Percentiles rank a stretch among this genome's conserved stretches.
Conservation (phyloP, 176 grass and related monocot species). For the barley (Hordeum vulgare) region MorexV3_pseudomolecules_assembly NC_058524.1:95384300-95384799, state of each 20-base stretch:
- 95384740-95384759: background rate
- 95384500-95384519: background rate
- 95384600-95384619: background rate
- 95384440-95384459: conserved; percentile 15
- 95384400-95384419: background rate
- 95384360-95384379: background rate
- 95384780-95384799: too few species aligned
- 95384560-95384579: background rate
- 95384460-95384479: background rate
- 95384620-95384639: background rate
- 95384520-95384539: conserved; percentile 9
- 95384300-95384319: background rate
- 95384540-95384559: background rate
- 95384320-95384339: background rate
- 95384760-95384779: too few species aligned
- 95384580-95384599: background rate
- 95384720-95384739: background rate
- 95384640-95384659: background rate
- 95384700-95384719: background rate
- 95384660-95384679: background rate
- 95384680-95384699: background rate
- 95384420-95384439: background rate
- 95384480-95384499: background rate
- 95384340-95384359: background rate
- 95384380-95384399: conserved; percentile 9